These are phyloP conservation scores for Hymenoscyphus fraxineus DNA, from an alignment of 2,329 filamentous ascomycete species.

Conservation along the genomic window DNA sequence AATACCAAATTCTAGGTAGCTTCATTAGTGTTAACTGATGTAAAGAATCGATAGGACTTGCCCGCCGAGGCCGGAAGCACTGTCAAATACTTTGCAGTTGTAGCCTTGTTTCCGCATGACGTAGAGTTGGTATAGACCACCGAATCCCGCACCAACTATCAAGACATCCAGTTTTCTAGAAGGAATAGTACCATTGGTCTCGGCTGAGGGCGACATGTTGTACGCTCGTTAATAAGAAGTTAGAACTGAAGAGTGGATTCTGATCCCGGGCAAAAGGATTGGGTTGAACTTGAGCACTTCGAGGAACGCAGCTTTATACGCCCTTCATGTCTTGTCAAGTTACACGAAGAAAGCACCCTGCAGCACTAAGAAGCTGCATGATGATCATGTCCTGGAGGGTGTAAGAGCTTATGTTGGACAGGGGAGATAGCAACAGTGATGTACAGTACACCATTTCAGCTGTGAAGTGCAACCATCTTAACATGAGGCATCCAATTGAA, in stretches of 20 bases:
- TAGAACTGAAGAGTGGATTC: not conserved
- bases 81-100: slow-evolving; percentile 14
- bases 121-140: slow-evolving; percentile 49
- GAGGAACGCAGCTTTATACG: not conserved
- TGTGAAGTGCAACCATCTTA: not conserved
- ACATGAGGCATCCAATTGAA: not conserved
- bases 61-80: slow-evolving; percentile 10
- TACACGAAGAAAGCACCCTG: not conserved
- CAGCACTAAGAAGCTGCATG: not conserved
- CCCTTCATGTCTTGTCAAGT: not conserved
- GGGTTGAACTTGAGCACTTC: not conserved
- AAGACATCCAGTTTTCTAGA: slow-evolving; percentile 22
- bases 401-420: not conserved
- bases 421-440: not conserved
- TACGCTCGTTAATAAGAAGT: not conserved
- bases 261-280: not conserved
- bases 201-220: slow-evolving; percentile 13
- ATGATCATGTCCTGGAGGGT: not conserved
- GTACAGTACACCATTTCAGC: not conserved
- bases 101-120: slow-evolving; percentile 37
- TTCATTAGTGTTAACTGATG: not conserved
- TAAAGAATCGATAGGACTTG: not conserved
- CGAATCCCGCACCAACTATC: slow-evolving; percentile 31
- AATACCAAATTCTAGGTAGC: slow-evolving; percentile 21
- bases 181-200: slow-evolving; percentile 10